A percentile compares a stretch with the other conserved stretches of the same genome.
Evolutionary conservation across 2,329 filamentous ascomycete species (phyloP).

Genomic region (Diaporthe sp.): DNA sequence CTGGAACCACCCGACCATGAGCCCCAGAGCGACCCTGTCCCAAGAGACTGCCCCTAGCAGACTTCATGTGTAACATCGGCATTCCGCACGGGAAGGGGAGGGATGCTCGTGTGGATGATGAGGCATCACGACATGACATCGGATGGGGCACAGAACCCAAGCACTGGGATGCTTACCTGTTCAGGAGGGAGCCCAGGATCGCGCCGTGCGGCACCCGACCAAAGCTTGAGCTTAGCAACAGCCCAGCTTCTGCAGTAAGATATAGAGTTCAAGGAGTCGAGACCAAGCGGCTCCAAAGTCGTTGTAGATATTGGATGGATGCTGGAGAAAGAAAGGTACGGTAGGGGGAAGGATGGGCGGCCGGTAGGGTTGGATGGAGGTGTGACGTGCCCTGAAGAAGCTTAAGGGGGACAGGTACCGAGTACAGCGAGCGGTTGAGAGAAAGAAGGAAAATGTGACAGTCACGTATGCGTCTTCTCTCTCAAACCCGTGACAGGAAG

Average conservation of each 20-base stretch:
- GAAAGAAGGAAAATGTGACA: constrained; percentile 1
- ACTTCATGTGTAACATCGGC: neutral
- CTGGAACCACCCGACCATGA: neutral
- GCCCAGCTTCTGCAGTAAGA: neutral
- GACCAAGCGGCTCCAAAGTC: constrained; percentile 26
- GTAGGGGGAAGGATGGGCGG: neutral
- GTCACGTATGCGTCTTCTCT: neutral
- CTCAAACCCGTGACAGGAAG: constrained; percentile 12
- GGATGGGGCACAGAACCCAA: neutral
- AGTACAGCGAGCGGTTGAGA: neutral
- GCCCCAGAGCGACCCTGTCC: neutral
- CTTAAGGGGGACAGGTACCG: neutral
- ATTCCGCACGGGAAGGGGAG: neutral
- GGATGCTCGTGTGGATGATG: neutral
- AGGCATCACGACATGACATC: constrained; percentile 15
- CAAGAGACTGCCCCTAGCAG: neutral
- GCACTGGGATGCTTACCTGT: constrained; percentile 14
- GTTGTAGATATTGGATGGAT: constrained; percentile 24
- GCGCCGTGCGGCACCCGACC: neutral
- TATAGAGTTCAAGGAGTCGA: constrained; percentile 26
- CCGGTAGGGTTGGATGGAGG: constrained; percentile 16
- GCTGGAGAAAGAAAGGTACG: constrained; percentile 3
- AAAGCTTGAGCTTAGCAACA: constrained; percentile 17
- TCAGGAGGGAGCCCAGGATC: constrained; percentile 20
- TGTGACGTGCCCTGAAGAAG: constrained; percentile 3